Evolutionary conservation across 2,329 filamentous ascomycete species (phyloP).

Genomic region (Trichoderma citrinoviride): DNA sequence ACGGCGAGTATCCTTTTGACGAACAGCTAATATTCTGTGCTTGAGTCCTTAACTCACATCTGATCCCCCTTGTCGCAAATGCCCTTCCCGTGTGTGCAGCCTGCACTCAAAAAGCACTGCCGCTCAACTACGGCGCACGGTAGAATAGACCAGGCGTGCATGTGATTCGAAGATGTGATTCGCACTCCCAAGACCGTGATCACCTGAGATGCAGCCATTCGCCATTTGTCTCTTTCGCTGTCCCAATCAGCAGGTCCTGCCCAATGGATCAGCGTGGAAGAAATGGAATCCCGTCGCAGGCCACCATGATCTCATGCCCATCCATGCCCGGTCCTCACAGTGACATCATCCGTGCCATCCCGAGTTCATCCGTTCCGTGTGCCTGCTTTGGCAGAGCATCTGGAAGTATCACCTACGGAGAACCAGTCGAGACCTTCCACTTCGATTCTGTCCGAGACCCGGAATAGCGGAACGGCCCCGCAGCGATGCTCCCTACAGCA

Average conservation of each 20-base stretch:
- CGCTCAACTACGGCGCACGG: background rate
- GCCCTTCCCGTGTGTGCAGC: no score
- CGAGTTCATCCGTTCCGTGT: background rate
- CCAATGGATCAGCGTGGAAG: background rate
- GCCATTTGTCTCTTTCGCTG: background rate
- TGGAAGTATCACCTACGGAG: background rate
- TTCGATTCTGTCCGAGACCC: conserved; percentile 4
- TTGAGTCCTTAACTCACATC: no score
- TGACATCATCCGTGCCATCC: background rate
- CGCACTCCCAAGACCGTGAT: background rate
- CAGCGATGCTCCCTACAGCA: conserved; percentile 10
- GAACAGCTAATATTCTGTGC: no score
- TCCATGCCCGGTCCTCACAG: no score
- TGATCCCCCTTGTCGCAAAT: no score
- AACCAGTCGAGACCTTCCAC: background rate
- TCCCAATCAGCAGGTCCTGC: background rate
- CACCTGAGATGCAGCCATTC: background rate
- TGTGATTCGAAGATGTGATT: background rate
- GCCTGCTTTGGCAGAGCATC: no score
- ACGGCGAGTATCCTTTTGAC: no score
- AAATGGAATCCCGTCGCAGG: background rate
- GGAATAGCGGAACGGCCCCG: conserved; percentile 21
- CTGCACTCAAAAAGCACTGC: background rate
- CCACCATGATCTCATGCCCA: background rate
- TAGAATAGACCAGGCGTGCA: conserved; percentile 3